Percentiles rank a stretch among this genome's conserved stretches.
Evolutionary conservation across 2,329 filamentous ascomycete species (phyloP).

Genomic region (Beauveria medogensis): DNA sequence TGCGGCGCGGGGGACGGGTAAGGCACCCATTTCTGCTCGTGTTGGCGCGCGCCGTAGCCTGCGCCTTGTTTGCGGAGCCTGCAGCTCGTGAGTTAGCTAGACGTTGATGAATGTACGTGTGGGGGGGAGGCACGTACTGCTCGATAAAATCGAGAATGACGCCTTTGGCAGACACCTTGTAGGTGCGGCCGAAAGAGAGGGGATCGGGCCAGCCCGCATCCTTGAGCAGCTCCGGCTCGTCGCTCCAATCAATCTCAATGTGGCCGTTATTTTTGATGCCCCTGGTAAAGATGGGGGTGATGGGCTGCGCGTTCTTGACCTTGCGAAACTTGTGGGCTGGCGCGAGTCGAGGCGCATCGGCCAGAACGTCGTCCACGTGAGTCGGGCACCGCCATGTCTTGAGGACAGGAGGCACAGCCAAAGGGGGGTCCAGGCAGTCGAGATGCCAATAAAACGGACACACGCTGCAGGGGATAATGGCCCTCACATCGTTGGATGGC

Average conservation of each 20-base stretch:
- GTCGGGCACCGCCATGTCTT: conserved; percentile 84
- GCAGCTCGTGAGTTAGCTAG: conserved; percentile 11
- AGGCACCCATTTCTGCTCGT: conserved; percentile 24
- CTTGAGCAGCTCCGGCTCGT: conserved; percentile 49
- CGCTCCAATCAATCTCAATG: conserved; percentile 58
- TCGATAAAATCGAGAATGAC: conserved; percentile 67
- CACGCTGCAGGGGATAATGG: conserved; percentile 79
- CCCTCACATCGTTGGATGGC: conserved; percentile 50
- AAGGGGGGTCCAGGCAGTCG: conserved; percentile 80
- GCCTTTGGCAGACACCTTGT: conserved; percentile 55
- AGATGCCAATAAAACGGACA: conserved; percentile 83
- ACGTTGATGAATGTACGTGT: background rate
- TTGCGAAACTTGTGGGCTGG: conserved; percentile 55
- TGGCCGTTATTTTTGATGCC: conserved; percentile 64
- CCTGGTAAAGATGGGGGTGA: conserved; percentile 48
- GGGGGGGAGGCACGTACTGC: conserved; percentile 34
- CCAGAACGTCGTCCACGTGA: conserved; percentile 71
- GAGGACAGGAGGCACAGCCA: conserved; percentile 67
- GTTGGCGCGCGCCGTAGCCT: conserved; percentile 26
- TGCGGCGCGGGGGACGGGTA: conserved; percentile 19
- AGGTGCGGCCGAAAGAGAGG: conserved; percentile 54
- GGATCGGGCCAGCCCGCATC: conserved; percentile 50
- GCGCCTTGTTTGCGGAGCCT: conserved; percentile 32
- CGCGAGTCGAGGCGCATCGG: conserved; percentile 47
- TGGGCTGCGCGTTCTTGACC: conserved; percentile 44